Evolutionary conservation across 768 basidiomycete genomes (phyloP), one percentile per base, ranked within the genome.

Genomic region (Phlebiopsis flavidoalba): DNA sequence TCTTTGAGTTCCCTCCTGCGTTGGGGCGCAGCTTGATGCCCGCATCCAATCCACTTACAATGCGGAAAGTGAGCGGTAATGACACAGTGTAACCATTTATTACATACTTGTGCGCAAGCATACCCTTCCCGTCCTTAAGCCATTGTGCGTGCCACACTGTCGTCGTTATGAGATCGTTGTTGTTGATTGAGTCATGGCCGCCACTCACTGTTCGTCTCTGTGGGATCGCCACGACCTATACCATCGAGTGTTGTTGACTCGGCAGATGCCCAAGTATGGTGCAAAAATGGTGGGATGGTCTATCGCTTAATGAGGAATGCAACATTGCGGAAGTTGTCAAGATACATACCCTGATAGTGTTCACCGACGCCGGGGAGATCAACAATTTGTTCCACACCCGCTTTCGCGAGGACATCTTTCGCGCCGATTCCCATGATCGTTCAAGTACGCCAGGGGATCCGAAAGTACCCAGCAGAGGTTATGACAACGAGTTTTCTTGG

Each of bases 401-500:
- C 65, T n/a, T 66, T 48, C 35, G 67, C 61, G 0, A 82, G 70
- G 0, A 76, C 33, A 0, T 61, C 67, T 54, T 64, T 64, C 5
- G 70, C 62, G 0, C 80, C 80, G 4, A 82, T 75, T 0, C 80
- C 80, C n/a, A n/a, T 3, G 78, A 84, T 2, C 85, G 75, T 65
- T 87, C 82, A 12, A 88, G 76, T 17, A 88, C 76, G 46, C 76
- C 74, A 1, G 84, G 79, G 0, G 79, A 79, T 22, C 79, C 78
- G 31, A 80, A 73, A 0, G 77, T 62, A 0, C 80, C n/a, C 79
- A 4, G 76, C 74, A 15, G 74, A 73, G 5, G 80, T 55, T 0
- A 80, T 69, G 7, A 80, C 74, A 79, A 60, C n/a, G n/a, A n/a
- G n/a, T n/a, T 40, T 70, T 70, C n/a, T 65, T 65, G 3, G 76